Percentiles rank a stretch among this genome's conserved stretches.
phyloP scores from a whole-genome alignment of 2,329 filamentous ascomycete species.

The Apiospora sp. region DNA sequence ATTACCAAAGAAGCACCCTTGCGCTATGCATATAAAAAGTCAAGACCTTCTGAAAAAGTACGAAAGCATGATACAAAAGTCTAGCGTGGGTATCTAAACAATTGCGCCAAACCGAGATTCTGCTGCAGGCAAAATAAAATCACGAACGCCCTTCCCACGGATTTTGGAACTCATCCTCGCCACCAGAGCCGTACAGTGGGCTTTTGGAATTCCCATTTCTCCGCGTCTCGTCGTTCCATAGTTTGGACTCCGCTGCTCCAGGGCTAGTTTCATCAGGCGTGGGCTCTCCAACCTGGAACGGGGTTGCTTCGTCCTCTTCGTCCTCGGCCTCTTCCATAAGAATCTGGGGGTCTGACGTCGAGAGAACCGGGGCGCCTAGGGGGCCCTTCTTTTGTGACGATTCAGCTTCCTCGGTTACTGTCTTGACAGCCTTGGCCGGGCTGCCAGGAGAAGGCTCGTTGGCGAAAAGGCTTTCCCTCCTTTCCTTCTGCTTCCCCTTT shows the following conservation, averaged over 20 bases:
- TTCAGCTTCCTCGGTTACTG: slow-evolving; percentile 38
- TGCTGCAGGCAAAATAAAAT: background rate
- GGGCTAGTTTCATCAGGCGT: slow-evolving; percentile 35
- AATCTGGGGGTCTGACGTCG: slow-evolving; percentile 43
- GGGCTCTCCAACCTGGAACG: slow-evolving; percentile 35
- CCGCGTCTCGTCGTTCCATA: slow-evolving; percentile 25
- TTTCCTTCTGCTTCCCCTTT: slow-evolving; percentile 44
- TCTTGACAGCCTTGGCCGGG: slow-evolving; percentile 28
- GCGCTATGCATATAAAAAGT: background rate
- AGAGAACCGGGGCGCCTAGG: slow-evolving; percentile 42
- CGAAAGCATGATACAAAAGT: background rate
- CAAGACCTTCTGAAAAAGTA: background rate
- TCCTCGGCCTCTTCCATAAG: slow-evolving; percentile 44
- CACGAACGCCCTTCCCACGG: slow-evolving; percentile 48
- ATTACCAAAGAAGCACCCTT: background rate
- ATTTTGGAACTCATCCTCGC: slow-evolving; percentile 55
- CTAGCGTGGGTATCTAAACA: slow-evolving; percentile 20
- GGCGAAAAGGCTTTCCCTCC: slow-evolving; percentile 31
- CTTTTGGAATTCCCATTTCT: slow-evolving; percentile 21
- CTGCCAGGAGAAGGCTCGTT: slow-evolving; percentile 31
- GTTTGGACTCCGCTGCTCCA: slow-evolving; percentile 27
- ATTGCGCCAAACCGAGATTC: slow-evolving; percentile 14
- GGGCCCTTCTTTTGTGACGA: slow-evolving; percentile 42
- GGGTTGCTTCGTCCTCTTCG: slow-evolving; percentile 38
- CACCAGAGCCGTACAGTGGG: slow-evolving; percentile 33